These are phyloP conservation scores for Malania oleifera DNA, from an alignment of 164 flowering plant genomes.

Conservation along the genomic window DNA sequence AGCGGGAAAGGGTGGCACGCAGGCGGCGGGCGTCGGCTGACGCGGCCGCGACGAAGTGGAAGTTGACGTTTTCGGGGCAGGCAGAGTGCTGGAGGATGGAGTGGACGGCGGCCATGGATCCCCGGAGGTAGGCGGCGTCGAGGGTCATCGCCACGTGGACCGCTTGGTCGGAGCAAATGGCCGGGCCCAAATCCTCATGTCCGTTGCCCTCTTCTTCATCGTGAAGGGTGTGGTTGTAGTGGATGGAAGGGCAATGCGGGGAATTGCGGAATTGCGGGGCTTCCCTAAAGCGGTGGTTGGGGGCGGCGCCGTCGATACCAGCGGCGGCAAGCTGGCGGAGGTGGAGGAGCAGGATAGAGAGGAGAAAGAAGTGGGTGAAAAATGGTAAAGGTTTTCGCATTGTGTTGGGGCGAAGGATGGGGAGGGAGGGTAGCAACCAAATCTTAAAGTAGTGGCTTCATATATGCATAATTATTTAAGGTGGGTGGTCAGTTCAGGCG, in stretches of 20 bases:
- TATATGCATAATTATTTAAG: no score
- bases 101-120: slow-evolving; percentile 79
- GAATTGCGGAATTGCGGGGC: slow-evolving; percentile 88
- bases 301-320: not conserved
- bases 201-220: not conserved
- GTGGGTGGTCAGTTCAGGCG: no score
- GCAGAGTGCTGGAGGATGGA: slow-evolving; percentile 84
- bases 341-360: not conserved
- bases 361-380: slow-evolving; percentile 8
- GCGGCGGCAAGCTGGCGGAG: not conserved
- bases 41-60: slow-evolving; percentile 66
- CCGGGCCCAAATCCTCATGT: not conserved
- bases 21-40: slow-evolving; percentile 30
- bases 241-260: slow-evolving; percentile 41
- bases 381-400: not conserved
- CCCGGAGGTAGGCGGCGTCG: slow-evolving; percentile 67
- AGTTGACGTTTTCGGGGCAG: slow-evolving; percentile 65
- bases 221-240: not conserved
- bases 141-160: slow-evolving; percentile 85
- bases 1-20: slow-evolving; percentile 28
- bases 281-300: slow-evolving; percentile 42
- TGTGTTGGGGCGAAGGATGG: not conserved
- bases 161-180: slow-evolving; percentile 33
- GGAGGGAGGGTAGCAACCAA: not conserved
- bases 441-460: not conserved